Evolutionary conservation across 2,329 filamentous ascomycete species (phyloP).

Genomic region (Clonostachys rhizophaga): DNA sequence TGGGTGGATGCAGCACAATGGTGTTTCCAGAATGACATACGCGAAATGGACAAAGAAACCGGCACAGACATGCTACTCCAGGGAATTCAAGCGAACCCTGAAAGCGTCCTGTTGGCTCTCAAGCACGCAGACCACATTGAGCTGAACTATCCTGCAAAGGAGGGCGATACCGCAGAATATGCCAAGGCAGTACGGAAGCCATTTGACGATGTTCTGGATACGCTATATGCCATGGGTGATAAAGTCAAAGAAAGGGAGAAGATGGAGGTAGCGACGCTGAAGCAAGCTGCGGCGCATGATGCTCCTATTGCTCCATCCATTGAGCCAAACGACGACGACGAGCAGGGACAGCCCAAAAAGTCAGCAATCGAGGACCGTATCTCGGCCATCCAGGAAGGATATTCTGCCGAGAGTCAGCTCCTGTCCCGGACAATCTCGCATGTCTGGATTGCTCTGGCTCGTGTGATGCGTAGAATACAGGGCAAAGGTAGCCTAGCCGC

Average conservation of each 20-base stretch:
- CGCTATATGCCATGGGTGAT: slow-evolving; percentile 81
- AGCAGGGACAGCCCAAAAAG: slow-evolving; percentile 29
- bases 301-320: slow-evolving; percentile 28
- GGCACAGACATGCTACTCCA: slow-evolving; percentile 77
- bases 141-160: slow-evolving; percentile 68
- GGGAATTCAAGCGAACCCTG: slow-evolving; percentile 85
- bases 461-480: slow-evolving; percentile 90
- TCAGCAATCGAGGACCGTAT: slow-evolving; percentile 63
- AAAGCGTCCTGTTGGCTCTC: slow-evolving; percentile 86
- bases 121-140: slow-evolving; percentile 88
- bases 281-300: slow-evolving; percentile 40
- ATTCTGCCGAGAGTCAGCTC: slow-evolving; percentile 67
- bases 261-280: slow-evolving; percentile 50
- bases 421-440: slow-evolving; percentile 85
- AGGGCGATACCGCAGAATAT: slow-evolving; percentile 73
- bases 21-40: slow-evolving; percentile 74
- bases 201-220: slow-evolving; percentile 77
- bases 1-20: slow-evolving; percentile 96
- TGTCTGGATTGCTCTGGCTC: slow-evolving; percentile 91
- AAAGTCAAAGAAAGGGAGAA: slow-evolving; percentile 63
- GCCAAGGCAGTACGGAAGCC: slow-evolving; percentile 76
- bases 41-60: slow-evolving; percentile 51
- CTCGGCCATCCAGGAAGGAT: slow-evolving; percentile 58
- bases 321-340: slow-evolving; percentile 43
- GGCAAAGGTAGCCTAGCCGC: slow-evolving; percentile 63